Conservation (phyloP, 2,329 filamentous ascomycete species). For the Hypoxylon sp. region DNA sequence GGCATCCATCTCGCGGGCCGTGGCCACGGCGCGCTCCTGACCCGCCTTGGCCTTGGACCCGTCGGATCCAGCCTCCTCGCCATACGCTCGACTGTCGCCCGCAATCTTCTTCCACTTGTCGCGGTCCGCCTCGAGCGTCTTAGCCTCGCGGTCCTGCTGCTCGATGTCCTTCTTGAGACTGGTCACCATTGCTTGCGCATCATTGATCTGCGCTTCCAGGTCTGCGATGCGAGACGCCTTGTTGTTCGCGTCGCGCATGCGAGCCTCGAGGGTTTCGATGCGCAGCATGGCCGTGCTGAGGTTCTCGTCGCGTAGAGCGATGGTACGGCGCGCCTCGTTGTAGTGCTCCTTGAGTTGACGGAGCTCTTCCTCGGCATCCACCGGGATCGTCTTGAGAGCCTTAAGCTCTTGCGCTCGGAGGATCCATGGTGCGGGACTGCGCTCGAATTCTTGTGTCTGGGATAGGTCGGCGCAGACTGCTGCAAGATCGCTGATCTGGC, state of each 20-base stretch:
- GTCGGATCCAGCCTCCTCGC: constrained; percentile 53
- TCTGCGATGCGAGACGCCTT: constrained; percentile 75
- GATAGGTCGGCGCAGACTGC: constrained; percentile 74
- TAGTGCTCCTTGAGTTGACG: constrained; percentile 81
- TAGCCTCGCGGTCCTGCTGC: constrained; percentile 72
- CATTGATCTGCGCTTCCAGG: constrained; percentile 67
- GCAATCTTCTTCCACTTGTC: constrained; percentile 78
- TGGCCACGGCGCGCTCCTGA: constrained; percentile 73
- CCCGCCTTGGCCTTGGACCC: constrained; percentile 60
- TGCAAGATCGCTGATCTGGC: constrained; percentile 74
- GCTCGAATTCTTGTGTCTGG: constrained; percentile 81
- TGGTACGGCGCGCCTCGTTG: constrained; percentile 75
- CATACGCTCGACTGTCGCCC: constrained; percentile 65
- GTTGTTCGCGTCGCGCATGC: constrained; percentile 83
- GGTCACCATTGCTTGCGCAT: constrained; percentile 58
- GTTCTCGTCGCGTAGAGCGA: constrained; percentile 79
- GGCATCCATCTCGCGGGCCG: constrained; percentile 75
- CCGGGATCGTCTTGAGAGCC: constrained; percentile 79
- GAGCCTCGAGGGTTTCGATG: constrained; percentile 89
- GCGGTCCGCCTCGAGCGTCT: constrained; percentile 69
- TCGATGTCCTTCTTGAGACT: constrained; percentile 70
- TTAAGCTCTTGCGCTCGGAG: constrained; percentile 82
- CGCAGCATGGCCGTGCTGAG: constrained; percentile 89
- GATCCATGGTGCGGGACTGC: constrained; percentile 80
- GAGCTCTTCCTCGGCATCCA: constrained; percentile 87